A percentile compares a stretch with the other conserved stretches of the same genome.
Conservation (phyloP, 495 filamentous ascomycete species). For the Terfezia claveryi region DNA sequence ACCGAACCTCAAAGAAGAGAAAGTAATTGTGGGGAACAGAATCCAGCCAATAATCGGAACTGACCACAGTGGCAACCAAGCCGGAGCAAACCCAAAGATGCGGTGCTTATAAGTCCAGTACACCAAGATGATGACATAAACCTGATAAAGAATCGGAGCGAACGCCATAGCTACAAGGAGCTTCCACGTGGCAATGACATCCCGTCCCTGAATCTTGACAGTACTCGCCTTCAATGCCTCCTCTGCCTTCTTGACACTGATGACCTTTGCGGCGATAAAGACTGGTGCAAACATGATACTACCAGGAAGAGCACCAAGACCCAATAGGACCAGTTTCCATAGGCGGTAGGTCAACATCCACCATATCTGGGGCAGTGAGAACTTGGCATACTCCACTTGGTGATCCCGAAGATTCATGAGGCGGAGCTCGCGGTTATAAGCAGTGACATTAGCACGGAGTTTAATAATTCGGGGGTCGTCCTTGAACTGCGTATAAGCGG, state of each 20-base stretch:
- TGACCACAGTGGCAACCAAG: conserved; percentile 60
- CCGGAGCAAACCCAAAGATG: conserved; percentile 54
- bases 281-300: conserved; percentile 74
- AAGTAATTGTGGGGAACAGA: conserved; percentile 73
- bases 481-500: conserved; percentile 83
- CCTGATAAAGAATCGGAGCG: conserved; percentile 63
- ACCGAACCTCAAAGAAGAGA: conserved; percentile 82
- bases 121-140: conserved; percentile 52
- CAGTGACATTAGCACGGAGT: conserved; percentile 53
- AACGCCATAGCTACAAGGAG: conserved; percentile 77
- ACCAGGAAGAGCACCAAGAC: conserved; percentile 67
- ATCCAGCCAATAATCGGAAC: conserved; percentile 49
- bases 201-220: conserved; percentile 80
- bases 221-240: conserved; percentile 79
- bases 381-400: conserved; percentile 79
- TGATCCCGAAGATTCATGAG: conserved; percentile 79
- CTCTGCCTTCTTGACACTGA: conserved; percentile 74
- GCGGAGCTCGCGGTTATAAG: conserved; percentile 75
- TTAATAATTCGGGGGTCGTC: conserved; percentile 66
- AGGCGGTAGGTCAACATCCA: conserved; percentile 60
- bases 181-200: conserved; percentile 98
- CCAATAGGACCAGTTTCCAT: conserved; percentile 49
- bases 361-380: conserved; percentile 52
- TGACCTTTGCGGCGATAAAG: conserved; percentile 70
- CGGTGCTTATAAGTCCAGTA: conserved; percentile 63